These are phyloP conservation scores for Tardiomyces blankii DNA, from an alignment of 1,139 yeast genomes.

Conservation along the genomic window DNA sequence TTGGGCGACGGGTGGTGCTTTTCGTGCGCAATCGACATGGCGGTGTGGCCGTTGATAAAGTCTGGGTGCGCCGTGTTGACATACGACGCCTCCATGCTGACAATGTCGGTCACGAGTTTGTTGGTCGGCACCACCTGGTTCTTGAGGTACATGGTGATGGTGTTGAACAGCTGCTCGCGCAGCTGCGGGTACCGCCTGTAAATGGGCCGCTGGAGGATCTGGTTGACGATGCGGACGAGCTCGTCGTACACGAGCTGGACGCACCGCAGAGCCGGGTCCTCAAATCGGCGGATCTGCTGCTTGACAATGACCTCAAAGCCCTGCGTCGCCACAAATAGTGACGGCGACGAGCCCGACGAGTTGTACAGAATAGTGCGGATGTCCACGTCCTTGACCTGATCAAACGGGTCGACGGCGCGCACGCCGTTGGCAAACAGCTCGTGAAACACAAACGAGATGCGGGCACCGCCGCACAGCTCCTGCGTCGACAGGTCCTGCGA, in stretches of 20 bases:
- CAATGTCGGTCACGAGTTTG: constrained; percentile 71
- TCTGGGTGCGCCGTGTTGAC: constrained; percentile 98
- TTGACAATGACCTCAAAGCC: constrained; percentile 95
- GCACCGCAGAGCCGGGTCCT: constrained; percentile 87
- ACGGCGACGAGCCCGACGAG: constrained; percentile 96
- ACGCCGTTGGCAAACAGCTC: constrained; percentile 93
- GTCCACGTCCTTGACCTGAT: constrained; percentile 92
- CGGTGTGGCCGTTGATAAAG: constrained; percentile 86
- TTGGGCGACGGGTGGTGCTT: constrained; percentile 76
- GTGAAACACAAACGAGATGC: constrained; percentile 95
- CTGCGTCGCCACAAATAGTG: constrained; percentile 92
- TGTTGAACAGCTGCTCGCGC: constrained; percentile 74
- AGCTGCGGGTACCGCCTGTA: constrained; percentile 84
- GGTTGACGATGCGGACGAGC: constrained; percentile 79
- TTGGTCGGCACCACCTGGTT: constrained; percentile 77
- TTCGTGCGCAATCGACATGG: constrained; percentile 90
- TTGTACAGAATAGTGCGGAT: constrained; percentile 94
- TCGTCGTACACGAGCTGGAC: constrained; percentile 89
- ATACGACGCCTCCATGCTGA: constrained; percentile 79
- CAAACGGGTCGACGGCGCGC: constrained; percentile 90
- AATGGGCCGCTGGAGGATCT: constrained; percentile 69
- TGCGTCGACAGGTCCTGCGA: constrained; percentile 81
- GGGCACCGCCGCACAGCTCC: constrained; percentile 94
- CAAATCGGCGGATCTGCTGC: constrained; percentile 90
- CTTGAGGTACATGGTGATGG: constrained; percentile 71